A percentile compares a stretch with the other conserved stretches of the same genome.
phyloP scores from a whole-genome alignment of 2,329 filamentous ascomycete genomes.

The Aspergillus bombycis region DNA sequence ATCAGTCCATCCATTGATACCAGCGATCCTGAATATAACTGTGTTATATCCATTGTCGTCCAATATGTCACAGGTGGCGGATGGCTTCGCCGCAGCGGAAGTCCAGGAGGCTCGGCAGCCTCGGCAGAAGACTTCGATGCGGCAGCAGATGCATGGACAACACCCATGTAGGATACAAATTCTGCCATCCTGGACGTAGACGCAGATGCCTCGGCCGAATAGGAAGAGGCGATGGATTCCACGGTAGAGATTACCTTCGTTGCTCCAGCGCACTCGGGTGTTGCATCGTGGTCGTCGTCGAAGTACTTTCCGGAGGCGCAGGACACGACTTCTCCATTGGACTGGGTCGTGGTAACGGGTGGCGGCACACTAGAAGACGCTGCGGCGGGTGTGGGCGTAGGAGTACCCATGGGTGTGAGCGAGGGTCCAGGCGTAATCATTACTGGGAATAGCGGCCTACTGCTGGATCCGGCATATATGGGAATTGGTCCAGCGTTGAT shows the following conservation, averaged over 20 bases:
- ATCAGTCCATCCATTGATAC: neutral
- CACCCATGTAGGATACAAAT: too few relatives aligned
- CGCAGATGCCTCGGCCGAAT: neutral
- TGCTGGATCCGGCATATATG: neutral
- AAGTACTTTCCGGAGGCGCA: neutral
- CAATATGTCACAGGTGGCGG: neutral
- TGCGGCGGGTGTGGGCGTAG: neutral
- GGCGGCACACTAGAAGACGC: neutral
- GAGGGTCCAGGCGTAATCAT: neutral
- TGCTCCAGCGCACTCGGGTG: neutral
- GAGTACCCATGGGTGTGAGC: neutral
- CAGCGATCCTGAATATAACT: neutral
- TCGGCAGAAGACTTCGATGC: neutral
- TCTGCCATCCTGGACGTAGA: neutral
- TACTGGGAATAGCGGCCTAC: neutral
- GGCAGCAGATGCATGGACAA: neutral
- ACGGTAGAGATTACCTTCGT: neutral
- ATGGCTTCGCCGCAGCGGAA: neutral
- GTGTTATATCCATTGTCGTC: neutral
- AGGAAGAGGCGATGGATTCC: neutral
- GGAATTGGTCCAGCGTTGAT: neutral
- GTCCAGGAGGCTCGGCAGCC: neutral
- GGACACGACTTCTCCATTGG: neutral
- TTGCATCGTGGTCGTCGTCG: neutral
- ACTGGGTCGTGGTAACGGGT: neutral